phyloP scores from a whole-genome alignment of 257 asterid genomes.

The Solanum sejunctum region DNA sequence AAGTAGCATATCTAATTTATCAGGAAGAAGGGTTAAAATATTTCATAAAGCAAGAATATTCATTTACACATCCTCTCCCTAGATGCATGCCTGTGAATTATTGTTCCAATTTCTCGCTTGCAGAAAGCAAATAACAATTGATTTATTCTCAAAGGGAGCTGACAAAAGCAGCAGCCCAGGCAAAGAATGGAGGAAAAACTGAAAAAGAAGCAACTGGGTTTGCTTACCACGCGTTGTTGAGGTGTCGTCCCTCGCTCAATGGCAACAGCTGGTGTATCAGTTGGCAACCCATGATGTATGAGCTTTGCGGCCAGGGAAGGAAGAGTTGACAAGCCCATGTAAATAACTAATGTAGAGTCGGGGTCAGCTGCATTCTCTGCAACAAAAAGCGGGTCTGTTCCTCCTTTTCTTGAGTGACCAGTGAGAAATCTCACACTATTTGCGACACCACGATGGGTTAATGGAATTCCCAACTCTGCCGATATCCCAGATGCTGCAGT shows the following conservation, averaged over 20 bases:
- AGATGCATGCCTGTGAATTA: neutral
- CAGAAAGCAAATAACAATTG: neutral
- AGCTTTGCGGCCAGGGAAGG: slow-evolving; percentile 78
- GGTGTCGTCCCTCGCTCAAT: slow-evolving; percentile 96
- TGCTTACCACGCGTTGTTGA: slow-evolving; percentile 60
- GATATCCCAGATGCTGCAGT: slow-evolving; percentile 99
- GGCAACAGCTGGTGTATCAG: slow-evolving; percentile 81
- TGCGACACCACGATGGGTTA: slow-evolving; percentile 95
- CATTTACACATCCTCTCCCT: neutral
- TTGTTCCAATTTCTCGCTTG: neutral
- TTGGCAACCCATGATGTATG: slow-evolving; percentile 70
- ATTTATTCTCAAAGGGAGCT: neutral
- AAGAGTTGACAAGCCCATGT: slow-evolving; percentile 91
- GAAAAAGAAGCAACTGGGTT: neutral
- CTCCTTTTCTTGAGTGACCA: slow-evolving; percentile 94
- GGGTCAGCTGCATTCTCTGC: slow-evolving; percentile 93
- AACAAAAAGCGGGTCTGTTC: slow-evolving; percentile 75
- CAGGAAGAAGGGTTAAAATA: neutral
- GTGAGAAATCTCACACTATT: slow-evolving; percentile 80
- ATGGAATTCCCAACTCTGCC: slow-evolving; percentile 87
- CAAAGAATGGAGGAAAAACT: neutral
- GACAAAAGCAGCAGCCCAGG: neutral
- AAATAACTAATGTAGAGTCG: slow-evolving; percentile 76
- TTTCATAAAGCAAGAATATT: neutral
- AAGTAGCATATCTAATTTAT: neutral